Evolutionary conservation across 345 rosid genomes (phyloP).

Genomic region (Acer campestre): DNA sequence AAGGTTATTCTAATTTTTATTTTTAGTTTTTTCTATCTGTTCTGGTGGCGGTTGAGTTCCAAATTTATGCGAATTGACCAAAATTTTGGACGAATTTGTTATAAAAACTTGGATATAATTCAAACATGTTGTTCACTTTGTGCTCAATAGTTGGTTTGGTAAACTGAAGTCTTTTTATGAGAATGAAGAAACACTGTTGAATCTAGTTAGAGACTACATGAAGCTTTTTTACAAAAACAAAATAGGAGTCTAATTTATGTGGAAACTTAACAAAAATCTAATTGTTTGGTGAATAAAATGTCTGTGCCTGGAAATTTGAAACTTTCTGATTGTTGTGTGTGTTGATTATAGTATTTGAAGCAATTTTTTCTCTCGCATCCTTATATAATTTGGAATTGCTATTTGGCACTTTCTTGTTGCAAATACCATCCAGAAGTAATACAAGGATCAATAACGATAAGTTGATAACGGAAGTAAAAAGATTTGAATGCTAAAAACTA

Average conservation of each 20-base stretch:
- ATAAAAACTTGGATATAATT: background rate
- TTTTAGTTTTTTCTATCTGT: background rate
- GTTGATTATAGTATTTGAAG: background rate
- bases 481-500: background rate
- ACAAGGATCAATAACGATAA: background rate
- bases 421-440: background rate
- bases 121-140: background rate
- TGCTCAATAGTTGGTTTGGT: background rate
- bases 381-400: background rate
- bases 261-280: background rate
- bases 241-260: background rate
- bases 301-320: background rate
- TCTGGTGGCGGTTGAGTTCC: background rate
- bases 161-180: background rate
- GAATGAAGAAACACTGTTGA: background rate
- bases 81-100: background rate
- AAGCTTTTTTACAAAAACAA: background rate
- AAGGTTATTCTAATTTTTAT: slow-evolving; percentile 45
- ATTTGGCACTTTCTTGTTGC: background rate
- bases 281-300: background rate
- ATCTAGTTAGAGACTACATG: background rate
- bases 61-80: background rate
- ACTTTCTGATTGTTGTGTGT: background rate
- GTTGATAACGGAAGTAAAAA: background rate
- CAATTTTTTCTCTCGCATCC: too few species aligned